phyloP scores from a whole-genome alignment of 495 filamentous ascomycete species.

The Penicillium psychrofluorescens region DNA sequence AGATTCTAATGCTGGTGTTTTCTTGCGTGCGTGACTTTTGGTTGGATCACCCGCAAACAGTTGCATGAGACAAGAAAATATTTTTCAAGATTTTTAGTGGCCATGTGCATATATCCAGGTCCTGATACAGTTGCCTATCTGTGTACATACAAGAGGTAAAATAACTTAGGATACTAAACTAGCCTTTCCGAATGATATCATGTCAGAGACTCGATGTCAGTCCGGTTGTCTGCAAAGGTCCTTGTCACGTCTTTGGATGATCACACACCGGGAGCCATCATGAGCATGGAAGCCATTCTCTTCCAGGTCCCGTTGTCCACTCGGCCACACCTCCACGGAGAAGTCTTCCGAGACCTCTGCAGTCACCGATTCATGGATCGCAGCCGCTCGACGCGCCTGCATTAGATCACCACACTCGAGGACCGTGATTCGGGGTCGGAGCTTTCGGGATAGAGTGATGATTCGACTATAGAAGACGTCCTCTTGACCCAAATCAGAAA shows the following conservation, averaged over 20 bases:
- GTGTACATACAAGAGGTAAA: too few relatives aligned
- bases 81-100: too few relatives aligned
- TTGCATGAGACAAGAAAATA: too few relatives aligned
- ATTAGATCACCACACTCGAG: slow-evolving; percentile 30
- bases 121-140: too few relatives aligned
- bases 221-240: too few relatives aligned
- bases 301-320: slow-evolving; percentile 6
- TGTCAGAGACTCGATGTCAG: too few relatives aligned
- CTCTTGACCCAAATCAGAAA: slow-evolving; percentile 7
- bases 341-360: background rate
- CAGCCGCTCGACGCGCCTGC: slow-evolving; percentile 28
- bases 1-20: too few relatives aligned
- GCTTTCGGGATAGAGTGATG: slow-evolving; percentile 11
- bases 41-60: too few relatives aligned
- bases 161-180: too few relatives aligned
- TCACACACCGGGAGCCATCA: slow-evolving; percentile 19
- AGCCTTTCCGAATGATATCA: too few relatives aligned
- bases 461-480: slow-evolving; percentile 36
- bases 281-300: slow-evolving; percentile 14
- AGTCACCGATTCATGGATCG: slow-evolving; percentile 8
- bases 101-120: too few relatives aligned
- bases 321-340: slow-evolving; percentile 13
- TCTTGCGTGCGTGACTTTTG: too few relatives aligned
- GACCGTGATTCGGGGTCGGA: slow-evolving; percentile 20
- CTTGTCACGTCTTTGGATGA: slow-evolving; percentile 5